phyloP scores from a whole-genome alignment of 2,329 filamentous ascomycete species.

The Diaporthe humulicola region DNA sequence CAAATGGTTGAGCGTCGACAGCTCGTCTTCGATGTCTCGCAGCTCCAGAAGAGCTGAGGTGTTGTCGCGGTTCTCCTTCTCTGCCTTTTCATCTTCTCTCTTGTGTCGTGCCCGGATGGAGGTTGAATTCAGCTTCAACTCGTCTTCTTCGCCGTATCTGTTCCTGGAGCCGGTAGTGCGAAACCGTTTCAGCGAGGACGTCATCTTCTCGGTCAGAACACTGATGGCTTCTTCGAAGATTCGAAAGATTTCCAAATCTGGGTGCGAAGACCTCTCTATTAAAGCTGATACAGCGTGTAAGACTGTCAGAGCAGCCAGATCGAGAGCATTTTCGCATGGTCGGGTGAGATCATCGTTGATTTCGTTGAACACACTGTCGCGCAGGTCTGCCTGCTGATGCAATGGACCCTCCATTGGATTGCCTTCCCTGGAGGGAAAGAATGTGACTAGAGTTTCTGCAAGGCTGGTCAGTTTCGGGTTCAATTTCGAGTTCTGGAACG shows the following conservation, averaged over 20 bases:
- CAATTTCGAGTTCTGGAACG: rapidly evolving
- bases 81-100: constrained; percentile 48
- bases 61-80: constrained; percentile 30
- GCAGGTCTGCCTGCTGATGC: constrained; percentile 68
- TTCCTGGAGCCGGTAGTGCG: constrained; percentile 66
- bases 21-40: constrained; percentile 37
- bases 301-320: constrained; percentile 69
- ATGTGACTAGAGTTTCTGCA: constrained; percentile 62
- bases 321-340: constrained; percentile 69
- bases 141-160: constrained; percentile 55
- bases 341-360: constrained; percentile 72
- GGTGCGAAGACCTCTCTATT: constrained; percentile 67
- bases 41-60: constrained; percentile 35
- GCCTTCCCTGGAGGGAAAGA: constrained; percentile 64
- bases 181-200: constrained; percentile 69
- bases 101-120: constrained; percentile 55
- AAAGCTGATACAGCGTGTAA: constrained; percentile 70
- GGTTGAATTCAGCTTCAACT: constrained; percentile 53
- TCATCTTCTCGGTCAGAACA: constrained; percentile 68
- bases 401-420: constrained; percentile 63
- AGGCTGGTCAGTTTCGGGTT: background rate
- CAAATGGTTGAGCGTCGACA: constrained; percentile 3
- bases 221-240: constrained; percentile 50
- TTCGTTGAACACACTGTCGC: constrained; percentile 73
- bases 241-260: constrained; percentile 70